Percentiles rank a stretch among this genome's conserved stretches.
These are phyloP conservation scores for Aspergillus bertholletiae DNA, from an alignment of 495 filamentous ascomycete species.

Conservation along the genomic window DNA sequence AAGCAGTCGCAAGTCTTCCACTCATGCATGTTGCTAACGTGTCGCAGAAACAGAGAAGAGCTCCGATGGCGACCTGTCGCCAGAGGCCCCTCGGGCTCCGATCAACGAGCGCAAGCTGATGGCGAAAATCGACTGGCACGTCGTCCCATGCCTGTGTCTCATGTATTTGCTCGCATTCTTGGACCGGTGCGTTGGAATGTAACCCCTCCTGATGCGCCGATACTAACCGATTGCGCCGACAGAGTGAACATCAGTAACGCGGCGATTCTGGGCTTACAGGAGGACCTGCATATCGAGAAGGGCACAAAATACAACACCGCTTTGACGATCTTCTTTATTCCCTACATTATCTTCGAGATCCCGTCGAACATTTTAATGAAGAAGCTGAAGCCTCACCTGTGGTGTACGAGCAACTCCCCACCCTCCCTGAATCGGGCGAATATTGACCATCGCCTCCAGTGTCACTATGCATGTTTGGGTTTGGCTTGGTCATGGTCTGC, in stretches of 20 bases:
- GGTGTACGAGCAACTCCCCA: background rate
- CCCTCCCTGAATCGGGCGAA: background rate
- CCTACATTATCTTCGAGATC: slow-evolving; percentile 1
- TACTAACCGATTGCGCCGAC: background rate
- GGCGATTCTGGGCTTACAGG: slow-evolving; percentile 48
- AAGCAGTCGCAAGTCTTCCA: background rate
- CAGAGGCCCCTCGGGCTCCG: slow-evolving; percentile 1
- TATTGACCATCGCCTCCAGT: slow-evolving; percentile 31
- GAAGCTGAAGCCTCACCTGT: slow-evolving; percentile 1
- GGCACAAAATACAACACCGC: slow-evolving; percentile 22
- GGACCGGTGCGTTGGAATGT: slow-evolving; percentile 50
- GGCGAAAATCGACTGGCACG: slow-evolving; percentile 65
- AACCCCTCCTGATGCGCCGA: background rate
- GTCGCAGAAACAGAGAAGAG: background rate
- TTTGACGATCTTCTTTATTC: slow-evolving; percentile 7
- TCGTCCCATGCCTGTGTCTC: slow-evolving; percentile 72
- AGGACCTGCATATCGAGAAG: slow-evolving; percentile 50
- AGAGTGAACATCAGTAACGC: slow-evolving; percentile 61
- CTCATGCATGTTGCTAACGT: background rate
- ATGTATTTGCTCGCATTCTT: slow-evolving; percentile 79
- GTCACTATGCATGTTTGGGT: slow-evolving; percentile 67
- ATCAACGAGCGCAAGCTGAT: slow-evolving; percentile 65
- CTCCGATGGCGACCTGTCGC: slow-evolving; percentile 1
- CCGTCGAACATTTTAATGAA: slow-evolving; percentile 9
- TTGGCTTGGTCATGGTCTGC: slow-evolving; percentile 65